Evolutionary conservation across 2,329 filamentous ascomycete genomes (phyloP).

Genomic region (Fusarium tupiense): DNA sequence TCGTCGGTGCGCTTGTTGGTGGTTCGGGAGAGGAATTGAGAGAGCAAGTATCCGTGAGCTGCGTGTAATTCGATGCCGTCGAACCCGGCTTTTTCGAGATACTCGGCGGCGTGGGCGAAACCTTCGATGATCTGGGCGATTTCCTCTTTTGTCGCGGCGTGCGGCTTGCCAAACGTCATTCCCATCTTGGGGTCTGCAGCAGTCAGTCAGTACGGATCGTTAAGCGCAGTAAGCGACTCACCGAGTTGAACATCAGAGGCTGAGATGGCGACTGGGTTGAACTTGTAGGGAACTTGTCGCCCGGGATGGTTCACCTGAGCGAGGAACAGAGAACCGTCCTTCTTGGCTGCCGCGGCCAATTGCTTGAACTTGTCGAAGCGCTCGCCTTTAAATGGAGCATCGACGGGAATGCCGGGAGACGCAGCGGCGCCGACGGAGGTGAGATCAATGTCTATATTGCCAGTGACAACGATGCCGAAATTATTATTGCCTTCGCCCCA

Average conservation of each 20-base stretch:
- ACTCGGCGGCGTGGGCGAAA: constrained; percentile 71
- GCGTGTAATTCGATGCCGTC: constrained; percentile 62
- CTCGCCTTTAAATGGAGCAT: constrained; percentile 60
- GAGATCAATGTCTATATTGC: constrained; percentile 72
- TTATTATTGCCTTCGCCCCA: constrained; percentile 61
- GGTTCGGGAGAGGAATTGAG: constrained; percentile 60
- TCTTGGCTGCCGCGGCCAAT: constrained; percentile 64
- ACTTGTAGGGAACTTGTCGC: constrained; percentile 55
- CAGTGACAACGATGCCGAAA: constrained; percentile 67
- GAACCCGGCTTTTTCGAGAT: constrained; percentile 69
- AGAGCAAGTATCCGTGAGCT: constrained; percentile 64
- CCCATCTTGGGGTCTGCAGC: constrained; percentile 37
- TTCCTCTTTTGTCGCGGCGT: constrained; percentile 62
- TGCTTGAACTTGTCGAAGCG: constrained; percentile 71
- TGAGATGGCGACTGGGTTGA: constrained; percentile 52
- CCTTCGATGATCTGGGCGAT: constrained; percentile 67
- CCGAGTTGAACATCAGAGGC: constrained; percentile 52
- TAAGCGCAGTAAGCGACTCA: not conserved
- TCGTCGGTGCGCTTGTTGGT: constrained; percentile 62
- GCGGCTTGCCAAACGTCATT: constrained; percentile 58
- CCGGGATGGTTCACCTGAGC: constrained; percentile 62
- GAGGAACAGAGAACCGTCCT: constrained; percentile 68
- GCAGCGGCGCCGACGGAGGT: constrained; percentile 65
- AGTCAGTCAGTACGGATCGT: not conserved
- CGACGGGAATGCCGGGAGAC: constrained; percentile 66